Evolutionary conservation across 495 filamentous ascomycete species (phyloP), one percentile per base, ranked within the genome.

Genomic region (Amniculicola lignicola): DNA sequence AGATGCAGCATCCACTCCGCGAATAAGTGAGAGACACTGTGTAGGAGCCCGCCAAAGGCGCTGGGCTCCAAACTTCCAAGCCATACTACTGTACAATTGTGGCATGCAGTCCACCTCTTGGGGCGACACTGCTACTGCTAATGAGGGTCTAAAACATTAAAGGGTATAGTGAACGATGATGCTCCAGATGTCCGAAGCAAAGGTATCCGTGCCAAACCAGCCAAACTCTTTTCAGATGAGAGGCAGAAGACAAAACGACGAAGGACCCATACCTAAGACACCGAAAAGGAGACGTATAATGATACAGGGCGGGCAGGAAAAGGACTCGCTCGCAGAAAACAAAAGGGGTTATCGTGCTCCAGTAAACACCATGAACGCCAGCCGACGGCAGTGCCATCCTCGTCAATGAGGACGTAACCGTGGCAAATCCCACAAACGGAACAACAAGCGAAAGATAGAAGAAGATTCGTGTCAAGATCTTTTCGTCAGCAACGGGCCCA

Each of bases 111-210:
- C 38, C 35, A 19, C 40, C 16, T 10, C 3, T 28, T 10, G 36
- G 18, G 14, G 10, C 28, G 31, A 55, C 21, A 7, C 0, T 16
- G 43, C 9, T n/a, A n/a, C n/a, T 44, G 59, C 59, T 39, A 63
- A 47, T 37, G 59, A 63, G 59, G 24, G 59, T 63, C 54, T 63
- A 63, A 63, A 63, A 63, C 54, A 63, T 63, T 58, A 63, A 60
- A 58, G 54, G 59, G 59, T 58, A 63, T 63, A 63, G 49, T 47
- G 52, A 63, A 56, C 33, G 59, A 53, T 59, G 24, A 36, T 51
- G 33, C 16, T n/a, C 44, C 35, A 18, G 4, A 18, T 42, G 21
- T 9, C 28, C 21, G 21, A 40, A 35, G 37, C 37, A 33, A 50
- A 22, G 46, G 6, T 7, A 28, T 36, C 38, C 37, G 39, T 10